Base-by-base conservation (phyloP, 2,329 filamentous ascomycete genomes). In the Trichoderma simmonsii region DNA sequence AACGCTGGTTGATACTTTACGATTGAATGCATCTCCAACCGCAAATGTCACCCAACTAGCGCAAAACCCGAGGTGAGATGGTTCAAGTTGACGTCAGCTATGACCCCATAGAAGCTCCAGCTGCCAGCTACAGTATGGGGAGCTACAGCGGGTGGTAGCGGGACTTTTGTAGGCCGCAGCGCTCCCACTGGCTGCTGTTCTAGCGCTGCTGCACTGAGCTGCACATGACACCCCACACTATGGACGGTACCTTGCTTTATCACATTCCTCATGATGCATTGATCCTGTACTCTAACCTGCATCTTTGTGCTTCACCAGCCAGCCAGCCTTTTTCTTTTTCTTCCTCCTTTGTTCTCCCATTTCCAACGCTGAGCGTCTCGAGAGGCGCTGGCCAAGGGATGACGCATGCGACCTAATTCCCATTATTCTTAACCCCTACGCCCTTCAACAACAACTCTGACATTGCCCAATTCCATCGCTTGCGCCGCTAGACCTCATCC, bases 221-320 rank as follows among this genome's bases (percentile, higher is more conserved):
- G 51, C 61, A 71, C 62, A 66, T 71, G 64, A 72, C 43, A 36
- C 36, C 57, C 26, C 68, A 63, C 48, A 56, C 54, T 18, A 21
- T 43, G 39, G 39, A 24, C 56, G n/a, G 54, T 67, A 54, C 63
- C 63, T 60, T 60, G 43, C 48, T 54, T 67, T 39, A 71, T 64
- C 69, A 28, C 7, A 30, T 15, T 18, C 18, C 57, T n/a, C 24
- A 61, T n/a, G 32, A 43, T 51, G 30, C 56, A 51, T 43, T n/a
- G 39, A n/a, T 70, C 67, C 30, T 61, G 57, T 43, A 39, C 36
- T 18, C 39, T 34, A 34, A 34, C 56, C 32, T 67, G 62, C 62
- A 54, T 65, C 28, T 65, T 51, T 43, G 39, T 43, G 63, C 63
- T n/a, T 66, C 36, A 34, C 56, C 65, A 28, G 32, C 36, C 65